Base-by-base conservation (phyloP, 2,329 filamentous ascomycete genomes). In the Fusarium lyarnte region DNA sequence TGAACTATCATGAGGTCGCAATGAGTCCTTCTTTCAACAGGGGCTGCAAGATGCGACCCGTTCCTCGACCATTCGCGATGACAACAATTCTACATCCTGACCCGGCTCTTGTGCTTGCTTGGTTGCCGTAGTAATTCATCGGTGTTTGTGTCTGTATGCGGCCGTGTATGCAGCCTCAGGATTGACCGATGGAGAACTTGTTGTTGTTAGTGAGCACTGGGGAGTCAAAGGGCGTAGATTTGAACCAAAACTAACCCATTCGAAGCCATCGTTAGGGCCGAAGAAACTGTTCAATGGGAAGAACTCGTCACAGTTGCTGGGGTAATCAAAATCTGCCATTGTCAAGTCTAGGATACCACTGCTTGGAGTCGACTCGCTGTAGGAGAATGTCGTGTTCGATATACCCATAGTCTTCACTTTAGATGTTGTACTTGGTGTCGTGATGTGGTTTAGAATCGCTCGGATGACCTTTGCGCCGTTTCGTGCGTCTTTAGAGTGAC, bases 401-500 rank as follows among this genome's bases (percentile, higher is more conserved):
- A 59, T 62, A 12, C 39, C 59, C 21, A 57, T 61, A 21, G 60
- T 35, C 47, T 41, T 58, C 17, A 47, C 31, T 25, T 61, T 43
- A 17, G 68, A 70, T 49, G 47, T 42, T 14, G 53, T 41, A n/a
- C 33, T 58, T 6, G 66, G 70, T 16, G 70, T 70, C 14, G 78
- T 81, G 29, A 84, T 78, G 52, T 78, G 82, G 66, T 77, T 76
- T 27, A 86, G 79, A 53, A 86, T 86, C 13, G 82, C 82, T 12
- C 81, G 79, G 33, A 87, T 80, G 35, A 86, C 79, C 38, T 77
- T 79, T 36, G 82, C 80, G 33, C 84, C 85, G 68, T 85, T 83
- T 6, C 78, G 78, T 6, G 85, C 84, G 39, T 87, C 84, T 49
- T 77, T 76, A 17, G 84, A 86, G 33, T 72, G 70, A 38, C 76